Percentiles rank a stretch among this genome's conserved stretches.
Conservation (phyloP, 1,284 basidiomycete genomes). For the Tilletiaria anomala region DNA sequence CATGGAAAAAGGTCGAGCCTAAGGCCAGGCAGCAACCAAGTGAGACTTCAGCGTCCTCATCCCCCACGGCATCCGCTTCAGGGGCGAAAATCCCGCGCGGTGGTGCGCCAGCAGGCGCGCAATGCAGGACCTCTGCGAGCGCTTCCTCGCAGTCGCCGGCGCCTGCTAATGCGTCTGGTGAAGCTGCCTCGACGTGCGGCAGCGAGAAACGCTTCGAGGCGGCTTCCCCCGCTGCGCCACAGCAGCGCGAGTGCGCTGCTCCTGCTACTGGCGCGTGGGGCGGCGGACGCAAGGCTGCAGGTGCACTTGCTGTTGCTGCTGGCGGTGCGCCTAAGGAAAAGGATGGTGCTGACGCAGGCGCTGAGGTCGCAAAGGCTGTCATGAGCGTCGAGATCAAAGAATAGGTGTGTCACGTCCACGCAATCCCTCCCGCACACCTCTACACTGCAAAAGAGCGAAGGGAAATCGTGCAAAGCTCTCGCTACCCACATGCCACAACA, state of each 20-base stretch:
- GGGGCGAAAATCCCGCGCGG: background rate
- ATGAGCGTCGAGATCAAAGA: no score
- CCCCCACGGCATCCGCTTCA: background rate
- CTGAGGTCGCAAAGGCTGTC: background rate
- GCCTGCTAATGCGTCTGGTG: background rate
- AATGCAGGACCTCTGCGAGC: no score
- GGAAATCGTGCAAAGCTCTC: no score
- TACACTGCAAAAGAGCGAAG: no score
- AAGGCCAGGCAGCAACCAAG: no score
- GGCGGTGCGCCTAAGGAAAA: no score
- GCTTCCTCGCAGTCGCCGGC: no score
- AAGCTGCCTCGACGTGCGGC: background rate
- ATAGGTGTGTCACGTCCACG: no score
- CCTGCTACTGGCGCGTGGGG: conserved; percentile 27
- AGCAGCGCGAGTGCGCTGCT: no score
- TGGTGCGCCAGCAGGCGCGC: conserved; percentile 3
- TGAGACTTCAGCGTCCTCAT: background rate
- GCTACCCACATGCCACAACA: no score
- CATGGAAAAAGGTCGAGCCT: no score
- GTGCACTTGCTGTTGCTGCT: conserved; percentile 12
- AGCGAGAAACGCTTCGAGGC: conserved; percentile 2
- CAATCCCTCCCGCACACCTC: no score
- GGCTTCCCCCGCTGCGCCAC: conserved; percentile 7
- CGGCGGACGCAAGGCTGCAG: conserved; percentile 22
- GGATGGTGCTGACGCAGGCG: background rate